Evolutionary conservation across 2,329 filamentous ascomycete species (phyloP), one percentile per base, ranked within the genome.

Genomic region (Fusarium mexicanum): DNA sequence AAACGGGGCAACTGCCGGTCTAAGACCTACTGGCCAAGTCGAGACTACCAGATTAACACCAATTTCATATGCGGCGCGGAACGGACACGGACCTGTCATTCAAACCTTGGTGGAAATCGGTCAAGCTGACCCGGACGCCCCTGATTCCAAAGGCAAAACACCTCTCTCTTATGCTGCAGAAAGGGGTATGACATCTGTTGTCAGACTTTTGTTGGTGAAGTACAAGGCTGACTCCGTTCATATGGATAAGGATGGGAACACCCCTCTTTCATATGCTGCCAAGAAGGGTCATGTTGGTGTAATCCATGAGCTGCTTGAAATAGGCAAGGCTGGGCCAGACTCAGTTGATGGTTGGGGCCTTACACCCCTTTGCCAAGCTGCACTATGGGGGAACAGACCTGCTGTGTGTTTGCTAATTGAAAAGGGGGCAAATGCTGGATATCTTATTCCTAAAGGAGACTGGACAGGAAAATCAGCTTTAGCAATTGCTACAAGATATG

Each of bases 1-100:
- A 5, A 46, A 4, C 8, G 44, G 44, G 24, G 24, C 44, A 20
- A 46, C 24, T 20, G 6, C 26, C 0, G n/a, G 17, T 46, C 17
- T 13, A 26, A 9, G 0, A 26, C 1, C n/a, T 46, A 18, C n/a
- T 1, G 0, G 1, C 1, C 0, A 20, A 20, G 43, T 0, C 5
- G 0, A 20, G 5, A 20, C 11, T 9, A 7, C 43, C 1, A 13
- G 24, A 0, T 13, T 26, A 0, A 0, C 43, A 13, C 43, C 43
- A 0, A 20, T 46, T 46, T 26, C 8, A 4, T 46, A 46, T 20
- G 44, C 44, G 0, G 44, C 24, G 12, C 20, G 24, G 3, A 46
- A 20, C 12, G 44, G 44, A 5, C 44, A 46, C 24, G 24, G 2
- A 20, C 1, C 0, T 46, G 44, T 46, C 0, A 8, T 48, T 16